Conservation (phyloP, 176 grass and related monocot species). For the Lolium multiflorum region DNA sequence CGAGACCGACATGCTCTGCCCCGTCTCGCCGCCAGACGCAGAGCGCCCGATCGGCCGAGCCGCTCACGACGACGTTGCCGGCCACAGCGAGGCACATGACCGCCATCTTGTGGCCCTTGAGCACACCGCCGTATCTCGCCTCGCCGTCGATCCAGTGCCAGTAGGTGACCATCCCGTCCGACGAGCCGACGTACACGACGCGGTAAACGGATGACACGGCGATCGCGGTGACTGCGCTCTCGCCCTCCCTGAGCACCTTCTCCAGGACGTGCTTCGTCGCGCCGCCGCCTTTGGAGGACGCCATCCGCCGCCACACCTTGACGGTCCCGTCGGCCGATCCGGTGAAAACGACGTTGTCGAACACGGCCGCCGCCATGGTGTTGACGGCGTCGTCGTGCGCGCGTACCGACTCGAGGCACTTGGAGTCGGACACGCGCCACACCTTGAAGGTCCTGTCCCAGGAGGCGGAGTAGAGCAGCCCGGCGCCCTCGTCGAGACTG, state of each 20-base stretch:
- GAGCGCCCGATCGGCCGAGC: constrained; percentile 65
- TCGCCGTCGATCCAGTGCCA: constrained; percentile 46
- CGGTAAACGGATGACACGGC: constrained; percentile 42
- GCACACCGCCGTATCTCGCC: constrained; percentile 8
- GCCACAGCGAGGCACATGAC: constrained; percentile 70
- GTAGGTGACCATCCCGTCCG: constrained; percentile 62
- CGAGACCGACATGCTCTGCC: constrained; percentile 23
- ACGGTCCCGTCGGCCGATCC: constrained; percentile 83
- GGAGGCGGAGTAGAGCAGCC: constrained; percentile 22
- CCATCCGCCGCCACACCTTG: constrained; percentile 78
- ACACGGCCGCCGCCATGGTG: constrained; percentile 24
- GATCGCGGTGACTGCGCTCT: constrained; percentile 70
- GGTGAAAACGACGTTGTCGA: constrained; percentile 65
- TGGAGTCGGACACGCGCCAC: constrained; percentile 29
- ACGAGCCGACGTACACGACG: constrained; percentile 68
- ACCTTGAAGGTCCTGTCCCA: constrained; percentile 33
- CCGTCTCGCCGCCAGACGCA: constrained; percentile 61
- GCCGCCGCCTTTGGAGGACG: not conserved
- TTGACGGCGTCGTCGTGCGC: constrained; percentile 17
- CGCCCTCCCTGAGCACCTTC: constrained; percentile 52
- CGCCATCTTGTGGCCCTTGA: constrained; percentile 46
- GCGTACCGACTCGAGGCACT: constrained; percentile 7
- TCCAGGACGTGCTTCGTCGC: constrained; percentile 53
- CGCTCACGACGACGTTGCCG: constrained; percentile 60
- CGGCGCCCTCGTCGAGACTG: constrained; percentile 13